Evolutionary conservation across 2,329 filamentous ascomycete species (phyloP).

Genomic region (Endoconidiophora laricicola): DNA sequence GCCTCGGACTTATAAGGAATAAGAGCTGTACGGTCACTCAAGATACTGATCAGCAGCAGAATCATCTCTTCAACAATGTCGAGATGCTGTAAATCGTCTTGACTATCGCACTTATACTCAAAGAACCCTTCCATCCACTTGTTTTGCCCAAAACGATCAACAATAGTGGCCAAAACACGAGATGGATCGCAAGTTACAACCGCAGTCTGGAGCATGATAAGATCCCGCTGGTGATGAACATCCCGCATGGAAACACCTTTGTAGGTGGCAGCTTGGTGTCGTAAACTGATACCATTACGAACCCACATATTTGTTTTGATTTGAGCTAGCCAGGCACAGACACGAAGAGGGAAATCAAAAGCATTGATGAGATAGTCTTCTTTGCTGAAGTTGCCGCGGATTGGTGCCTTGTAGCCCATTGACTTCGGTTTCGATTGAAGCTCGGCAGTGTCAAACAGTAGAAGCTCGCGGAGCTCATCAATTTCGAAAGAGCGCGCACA

Average conservation of each 20-base stretch:
- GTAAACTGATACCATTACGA: slow-evolving; percentile 84
- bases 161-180: slow-evolving; percentile 70
- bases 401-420: slow-evolving; percentile 42
- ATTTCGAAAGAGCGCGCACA: slow-evolving; percentile 60
- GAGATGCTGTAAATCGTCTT: slow-evolving; percentile 75
- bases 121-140: slow-evolving; percentile 79
- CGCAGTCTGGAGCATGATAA: slow-evolving; percentile 83
- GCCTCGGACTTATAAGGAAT: slow-evolving; percentile 45
- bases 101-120: slow-evolving; percentile 50
- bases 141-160: slow-evolving; percentile 80
- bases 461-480: slow-evolving; percentile 47
- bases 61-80: slow-evolving; percentile 94
- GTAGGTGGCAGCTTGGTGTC: slow-evolving; percentile 90
- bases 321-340: slow-evolving; percentile 91
- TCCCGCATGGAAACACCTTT: slow-evolving; percentile 78
- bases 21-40: slow-evolving; percentile 76
- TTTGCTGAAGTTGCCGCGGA: slow-evolving; percentile 34
- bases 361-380: slow-evolving; percentile 74
- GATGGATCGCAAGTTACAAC: slow-evolving; percentile 72
- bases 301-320: slow-evolving; percentile 99
- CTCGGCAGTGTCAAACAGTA: slow-evolving; percentile 57
- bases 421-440: slow-evolving; percentile 31
- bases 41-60: slow-evolving; percentile 74
- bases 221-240: slow-evolving; percentile 84
- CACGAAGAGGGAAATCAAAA: slow-evolving; percentile 84